Evolutionary conservation across 2,329 filamentous ascomycete genomes (phyloP).

Genomic region (Penicillium sp.): DNA sequence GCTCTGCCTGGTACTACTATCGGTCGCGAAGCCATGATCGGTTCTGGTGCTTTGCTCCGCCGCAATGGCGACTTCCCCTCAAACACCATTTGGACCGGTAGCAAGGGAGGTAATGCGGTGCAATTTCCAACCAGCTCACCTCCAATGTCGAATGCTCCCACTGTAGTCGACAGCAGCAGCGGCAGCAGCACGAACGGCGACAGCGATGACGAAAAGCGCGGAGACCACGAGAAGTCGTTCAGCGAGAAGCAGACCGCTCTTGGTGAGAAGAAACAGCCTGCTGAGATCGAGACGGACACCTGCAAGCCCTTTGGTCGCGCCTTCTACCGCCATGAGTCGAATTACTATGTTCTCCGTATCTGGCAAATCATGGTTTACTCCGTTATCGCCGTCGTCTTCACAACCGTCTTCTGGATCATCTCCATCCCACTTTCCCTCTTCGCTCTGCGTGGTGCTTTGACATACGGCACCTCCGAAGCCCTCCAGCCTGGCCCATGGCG

Average conservation of each 20-base stretch:
- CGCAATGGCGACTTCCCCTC: constrained; percentile 48
- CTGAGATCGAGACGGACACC: constrained; percentile 15
- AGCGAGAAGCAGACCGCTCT: neutral
- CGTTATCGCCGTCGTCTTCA: constrained; percentile 47
- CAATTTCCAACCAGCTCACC: constrained; percentile 37
- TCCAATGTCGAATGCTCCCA: constrained; percentile 12
- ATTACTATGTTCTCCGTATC: constrained; percentile 53
- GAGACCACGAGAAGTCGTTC: neutral
- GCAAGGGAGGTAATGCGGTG: constrained; percentile 53
- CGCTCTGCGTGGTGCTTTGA: constrained; percentile 36
- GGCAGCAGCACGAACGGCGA: constrained; percentile 6
- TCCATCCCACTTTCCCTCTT: constrained; percentile 52
- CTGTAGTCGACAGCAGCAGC: constrained; percentile 12
- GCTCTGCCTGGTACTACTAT: constrained; percentile 54
- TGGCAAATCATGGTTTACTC: constrained; percentile 54
- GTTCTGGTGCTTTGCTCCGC: constrained; percentile 54
- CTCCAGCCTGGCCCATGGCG: constrained; percentile 34
- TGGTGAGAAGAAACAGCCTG: neutral
- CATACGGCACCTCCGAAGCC: constrained; percentile 21
- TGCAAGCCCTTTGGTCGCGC: constrained; percentile 56
- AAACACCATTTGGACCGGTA: constrained; percentile 54
- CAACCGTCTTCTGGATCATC: constrained; percentile 50
- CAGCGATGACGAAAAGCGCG: constrained; percentile 10
- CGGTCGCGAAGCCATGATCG: constrained; percentile 52
- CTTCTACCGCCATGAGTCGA: constrained; percentile 54